A percentile compares a stretch with the other conserved stretches of the same genome.
phyloP scores from a whole-genome alignment of 495 filamentous ascomycete species.

The Xylaria acuta region DNA sequence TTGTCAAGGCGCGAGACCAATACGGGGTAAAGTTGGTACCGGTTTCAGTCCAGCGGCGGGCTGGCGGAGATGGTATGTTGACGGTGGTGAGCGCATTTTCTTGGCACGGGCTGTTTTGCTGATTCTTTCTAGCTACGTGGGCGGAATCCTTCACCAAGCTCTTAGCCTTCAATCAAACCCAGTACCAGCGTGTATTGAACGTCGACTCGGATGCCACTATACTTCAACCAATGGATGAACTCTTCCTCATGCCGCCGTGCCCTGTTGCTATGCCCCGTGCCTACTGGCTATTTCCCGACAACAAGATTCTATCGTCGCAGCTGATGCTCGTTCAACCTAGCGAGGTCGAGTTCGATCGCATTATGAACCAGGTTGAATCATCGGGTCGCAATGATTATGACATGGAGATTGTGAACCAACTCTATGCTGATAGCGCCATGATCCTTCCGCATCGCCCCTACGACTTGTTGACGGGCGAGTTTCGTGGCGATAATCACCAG shows the following conservation, averaged over 20 bases:
- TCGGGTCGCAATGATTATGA: conserved; percentile 60
- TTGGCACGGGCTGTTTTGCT: conserved; percentile 26
- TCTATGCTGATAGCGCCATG: conserved; percentile 70
- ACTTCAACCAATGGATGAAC: conserved; percentile 71
- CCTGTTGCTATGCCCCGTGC: conserved; percentile 70
- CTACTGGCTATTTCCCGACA: conserved; percentile 69
- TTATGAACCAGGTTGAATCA: conserved; percentile 56
- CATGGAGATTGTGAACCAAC: conserved; percentile 76
- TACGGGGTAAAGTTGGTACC: conserved; percentile 69
- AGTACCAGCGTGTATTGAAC: conserved; percentile 70
- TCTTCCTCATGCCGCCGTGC: conserved; percentile 71
- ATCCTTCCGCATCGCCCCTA: conserved; percentile 80
- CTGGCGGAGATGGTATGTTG: conserved; percentile 48
- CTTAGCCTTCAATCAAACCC: conserved; percentile 71
- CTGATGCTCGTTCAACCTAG: conserved; percentile 71
- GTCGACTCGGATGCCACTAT: conserved; percentile 74
- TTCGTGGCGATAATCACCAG: conserved; percentile 63
- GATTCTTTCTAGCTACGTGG: conserved; percentile 56
- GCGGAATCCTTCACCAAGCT: conserved; percentile 72
- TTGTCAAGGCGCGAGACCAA: conserved; percentile 64
- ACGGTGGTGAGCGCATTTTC: not conserved
- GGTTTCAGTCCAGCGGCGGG: conserved; percentile 60
- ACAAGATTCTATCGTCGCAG: conserved; percentile 63
- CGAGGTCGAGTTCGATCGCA: conserved; percentile 55
- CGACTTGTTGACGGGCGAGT: conserved; percentile 73